phyloP scores from a whole-genome alignment of 1,139 yeast species.

The Magnusiomyces tetraspermus region DNA sequence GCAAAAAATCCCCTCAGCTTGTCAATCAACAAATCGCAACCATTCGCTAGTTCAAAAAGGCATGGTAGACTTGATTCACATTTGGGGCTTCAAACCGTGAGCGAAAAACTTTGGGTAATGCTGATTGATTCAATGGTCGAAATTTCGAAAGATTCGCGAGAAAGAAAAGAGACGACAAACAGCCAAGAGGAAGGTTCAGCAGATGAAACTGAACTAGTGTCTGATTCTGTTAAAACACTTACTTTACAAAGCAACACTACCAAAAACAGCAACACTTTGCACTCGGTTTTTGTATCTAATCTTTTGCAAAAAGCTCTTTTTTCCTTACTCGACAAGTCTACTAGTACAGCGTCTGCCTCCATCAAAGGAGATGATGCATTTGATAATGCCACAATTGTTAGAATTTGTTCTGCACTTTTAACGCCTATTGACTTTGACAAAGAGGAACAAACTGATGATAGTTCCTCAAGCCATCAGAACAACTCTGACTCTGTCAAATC shows the following conservation, averaged over 20 bases:
- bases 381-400: constrained; percentile 22
- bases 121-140: constrained; percentile 26
- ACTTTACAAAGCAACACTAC: background rate
- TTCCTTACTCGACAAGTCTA: constrained; percentile 21
- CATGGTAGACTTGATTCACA: background rate
- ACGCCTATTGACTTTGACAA: constrained; percentile 16
- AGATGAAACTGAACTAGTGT: background rate
- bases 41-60: too few species aligned
- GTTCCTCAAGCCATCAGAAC: background rate
- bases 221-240: background rate
- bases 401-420: constrained; percentile 23
- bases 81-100: constrained; percentile 6
- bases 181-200: background rate
- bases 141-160: constrained; percentile 10
- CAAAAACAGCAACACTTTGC: background rate
- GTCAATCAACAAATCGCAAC: too few species aligned
- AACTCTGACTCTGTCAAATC: background rate
- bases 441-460: background rate
- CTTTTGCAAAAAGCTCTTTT: constrained; percentile 22
- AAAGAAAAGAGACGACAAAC: constrained; percentile 1
- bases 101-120: constrained; percentile 26
- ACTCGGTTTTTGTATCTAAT: constrained; percentile 15
- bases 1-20: background rate
- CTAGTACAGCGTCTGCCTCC: constrained; percentile 8
- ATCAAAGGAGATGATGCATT: constrained; percentile 4